Conservation (phyloP, 108 stramenopile genomes). For the Nannochloropsis granulata region DNA sequence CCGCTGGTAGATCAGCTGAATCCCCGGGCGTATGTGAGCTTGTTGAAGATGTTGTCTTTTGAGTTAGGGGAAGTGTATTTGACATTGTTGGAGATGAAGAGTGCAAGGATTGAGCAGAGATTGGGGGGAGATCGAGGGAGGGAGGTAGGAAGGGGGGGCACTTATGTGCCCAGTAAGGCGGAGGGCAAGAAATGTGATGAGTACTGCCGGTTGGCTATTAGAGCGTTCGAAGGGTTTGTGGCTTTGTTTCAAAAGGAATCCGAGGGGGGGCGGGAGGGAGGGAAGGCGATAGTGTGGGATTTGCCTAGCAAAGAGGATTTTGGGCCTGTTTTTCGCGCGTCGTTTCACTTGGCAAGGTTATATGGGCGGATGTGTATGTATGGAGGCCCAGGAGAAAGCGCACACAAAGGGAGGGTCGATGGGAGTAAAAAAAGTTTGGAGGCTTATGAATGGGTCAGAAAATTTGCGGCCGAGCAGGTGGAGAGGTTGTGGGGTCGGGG, state of each 20-base stretch:
- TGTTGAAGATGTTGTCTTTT: constrained; percentile 22
- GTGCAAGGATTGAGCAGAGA: not conserved
- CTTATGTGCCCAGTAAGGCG: not conserved
- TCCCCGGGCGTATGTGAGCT: not conserved
- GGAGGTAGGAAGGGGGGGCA: not conserved
- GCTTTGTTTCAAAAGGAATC: not conserved
- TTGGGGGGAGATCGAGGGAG: not conserved
- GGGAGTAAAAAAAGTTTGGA: not conserved
- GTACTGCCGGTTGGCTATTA: not conserved
- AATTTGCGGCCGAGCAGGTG: not conserved
- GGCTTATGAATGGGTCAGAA: not conserved
- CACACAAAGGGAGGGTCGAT: not conserved
- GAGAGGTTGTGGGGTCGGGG: not conserved
- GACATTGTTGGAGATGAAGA: constrained; percentile 8
- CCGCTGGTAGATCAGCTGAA: constrained; percentile 7
- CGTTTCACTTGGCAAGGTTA: not conserved
- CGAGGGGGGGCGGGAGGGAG: not conserved
- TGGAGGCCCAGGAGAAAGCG: not conserved
- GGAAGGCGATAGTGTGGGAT: not conserved
- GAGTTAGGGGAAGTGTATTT: constrained; percentile 24
- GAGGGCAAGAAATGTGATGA: not conserved
- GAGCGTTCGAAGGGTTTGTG: not conserved
- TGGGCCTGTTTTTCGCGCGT: not conserved
- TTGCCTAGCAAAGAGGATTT: not conserved
- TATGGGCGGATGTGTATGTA: not conserved